A percentile compares a stretch with the other conserved stretches of the same genome.
phyloP scores from a whole-genome alignment of 345 rosid species.

The Stellera chamaejasme region DNA sequence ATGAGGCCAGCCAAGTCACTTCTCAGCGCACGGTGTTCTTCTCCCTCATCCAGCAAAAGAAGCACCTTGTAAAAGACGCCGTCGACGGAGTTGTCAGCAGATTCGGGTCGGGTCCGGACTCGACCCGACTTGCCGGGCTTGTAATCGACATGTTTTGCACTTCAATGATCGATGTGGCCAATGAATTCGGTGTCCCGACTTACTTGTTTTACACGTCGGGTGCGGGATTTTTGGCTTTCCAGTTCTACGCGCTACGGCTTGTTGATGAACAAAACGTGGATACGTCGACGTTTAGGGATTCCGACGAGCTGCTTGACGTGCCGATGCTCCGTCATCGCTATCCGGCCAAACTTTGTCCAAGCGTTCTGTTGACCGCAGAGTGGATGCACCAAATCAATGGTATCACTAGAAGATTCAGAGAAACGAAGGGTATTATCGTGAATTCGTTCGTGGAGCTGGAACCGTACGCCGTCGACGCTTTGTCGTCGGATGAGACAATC shows the following conservation, averaged over 20 bases:
- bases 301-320: slow-evolving; percentile 23
- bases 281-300: slow-evolving; percentile 24
- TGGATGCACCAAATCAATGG: background rate
- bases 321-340: slow-evolving; percentile 29
- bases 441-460: slow-evolving; percentile 46
- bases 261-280: too few species aligned
- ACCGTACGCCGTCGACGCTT: slow-evolving; percentile 19
- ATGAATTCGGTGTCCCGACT: slow-evolving; percentile 32
- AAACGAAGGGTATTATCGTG: slow-evolving; percentile 35
- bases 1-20: background rate
- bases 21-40: background rate
- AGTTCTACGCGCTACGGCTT: slow-evolving; percentile 4
- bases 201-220: slow-evolving; percentile 39
- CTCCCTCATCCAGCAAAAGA: slow-evolving; percentile 17
- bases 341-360: slow-evolving; percentile 31
- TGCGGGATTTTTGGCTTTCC: slow-evolving; percentile 28
- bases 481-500: slow-evolving; percentile 5
- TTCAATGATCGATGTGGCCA: slow-evolving; percentile 38
- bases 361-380: background rate
- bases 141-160: slow-evolving; percentile 50
- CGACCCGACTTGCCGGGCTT: slow-evolving; percentile 34
- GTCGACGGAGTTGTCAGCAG: slow-evolving; percentile 6
- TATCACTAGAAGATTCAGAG: slow-evolving; percentile 10
- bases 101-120: slow-evolving; percentile 6
- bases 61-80: slow-evolving; percentile 25